Evolutionary conservation across 176 grass and related monocot species (phyloP), one percentile per base, ranked within the genome.

Genomic region (Saccharum spontaneum): DNA sequence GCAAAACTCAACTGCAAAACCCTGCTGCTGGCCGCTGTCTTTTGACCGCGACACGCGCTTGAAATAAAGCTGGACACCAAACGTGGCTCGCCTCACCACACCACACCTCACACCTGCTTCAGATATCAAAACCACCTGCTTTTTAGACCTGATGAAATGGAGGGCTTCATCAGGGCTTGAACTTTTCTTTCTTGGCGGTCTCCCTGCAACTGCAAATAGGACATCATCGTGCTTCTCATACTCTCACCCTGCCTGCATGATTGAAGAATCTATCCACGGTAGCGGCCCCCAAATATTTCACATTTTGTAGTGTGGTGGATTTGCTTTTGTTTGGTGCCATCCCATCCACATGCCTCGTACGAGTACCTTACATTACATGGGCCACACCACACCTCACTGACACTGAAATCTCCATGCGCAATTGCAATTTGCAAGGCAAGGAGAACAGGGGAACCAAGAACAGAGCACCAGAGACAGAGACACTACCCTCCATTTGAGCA

Each of bases 31-130:
- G 46, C 30, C 23, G 22, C 24, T 7, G 57, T 65, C 66, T 83
- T 91, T 87, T 84, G 89, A 91, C 89, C 85, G 85, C 85, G 81
- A 76, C 76, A 6, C 17, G 81, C 50, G 61, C 85, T 91, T 34
- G 85, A 87, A 87, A 87, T 55, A 84, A 91, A 87, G 85, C 81
- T 62, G 83, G 23, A 22, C 66, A 62, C 50, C 55, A 72, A 77
- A 50, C 40, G 74, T 90, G 88, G 84, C 79, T 79, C 76, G 14
- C 83, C 83, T 87, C 80, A 83, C 67, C 33, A 37, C 12, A 11
- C 12, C 16, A 36, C 30, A 9, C n/a, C 28, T 14, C 46, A 49
- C 46, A 18, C 49, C 84, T 9, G 39, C 68, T 61, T 50, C 26
- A 15, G 26, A 46, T 22, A 71, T 63, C 57, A 65, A 63, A 87